Evolutionary conservation across 805 yeast genomes (phyloP), one percentile per base, ranked within the genome.

Genomic region (Isabelozyma gotoi): DNA sequence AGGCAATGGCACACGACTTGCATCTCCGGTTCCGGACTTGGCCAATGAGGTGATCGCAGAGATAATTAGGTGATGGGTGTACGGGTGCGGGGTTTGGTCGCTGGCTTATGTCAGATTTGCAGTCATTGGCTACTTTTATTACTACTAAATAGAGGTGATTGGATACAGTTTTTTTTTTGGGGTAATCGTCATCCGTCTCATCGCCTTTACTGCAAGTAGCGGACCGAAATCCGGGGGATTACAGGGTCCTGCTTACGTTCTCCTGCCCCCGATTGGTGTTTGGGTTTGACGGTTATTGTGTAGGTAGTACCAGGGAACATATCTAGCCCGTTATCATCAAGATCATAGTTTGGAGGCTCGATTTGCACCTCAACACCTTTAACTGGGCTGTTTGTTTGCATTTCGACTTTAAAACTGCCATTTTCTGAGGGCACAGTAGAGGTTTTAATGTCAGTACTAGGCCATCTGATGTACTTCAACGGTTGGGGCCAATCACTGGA

Each of bases 401-500:
- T 47, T 8, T 29, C 45, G 17, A 20, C 20, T 14, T 32, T 36
- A 8, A 14, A 29, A 29, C 41, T 24, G 7, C 7, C 29, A n/a
- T n/a, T n/a, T n/a, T n/a, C 29, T 4, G 4, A 10, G 10, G 29
- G 29, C 6, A n/a, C 12, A 7, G 12, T 2, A 4, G 29, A 10
- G 29, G 29, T 24, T n/a, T 24, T n/a, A 24, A 36, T 12, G 2
- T 51, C 20, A 19, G 65, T 43, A 12, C 47, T 52, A 4, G 69
- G 63, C 44, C 72, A 64, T 14, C 54, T 53, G 19, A 71, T 53
- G 50, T 69, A 61, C 45, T 74, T 74, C 36, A 74, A 50, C 4
- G 76, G 76, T 51, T 77, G 80, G 0, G 81, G 81, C 81, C 81
- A 77, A 48, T 74, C 76, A 63, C 57, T 6, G 67, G 62, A 36